Conservation (phyloP, 257 asterid genomes). For the Ballota nigra region DNA sequence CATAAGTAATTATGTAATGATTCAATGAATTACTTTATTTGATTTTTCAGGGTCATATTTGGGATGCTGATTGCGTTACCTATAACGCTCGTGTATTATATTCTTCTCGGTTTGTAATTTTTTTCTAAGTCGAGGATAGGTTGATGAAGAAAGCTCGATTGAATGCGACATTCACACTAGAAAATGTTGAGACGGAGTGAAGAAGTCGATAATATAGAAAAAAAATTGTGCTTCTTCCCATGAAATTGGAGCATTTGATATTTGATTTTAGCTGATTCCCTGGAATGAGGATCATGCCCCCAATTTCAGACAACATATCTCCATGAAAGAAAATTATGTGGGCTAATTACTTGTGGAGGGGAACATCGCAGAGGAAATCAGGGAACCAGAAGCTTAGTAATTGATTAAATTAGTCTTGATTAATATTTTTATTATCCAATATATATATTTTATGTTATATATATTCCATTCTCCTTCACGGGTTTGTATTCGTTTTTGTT, state of each 20-base stretch:
- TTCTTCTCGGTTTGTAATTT: conserved; percentile 44
- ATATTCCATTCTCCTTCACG: conserved; percentile 6
- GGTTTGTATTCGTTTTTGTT: conserved; percentile 20
- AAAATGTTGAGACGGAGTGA: too few species aligned
- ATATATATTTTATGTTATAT: not conserved
- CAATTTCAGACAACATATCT: conserved; percentile 21
- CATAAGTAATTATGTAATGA: too few species aligned
- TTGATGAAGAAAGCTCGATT: not conserved
- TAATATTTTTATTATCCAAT: conserved; percentile 13
- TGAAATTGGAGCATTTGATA: conserved; percentile 33
- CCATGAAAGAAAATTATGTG: conserved; percentile 31
- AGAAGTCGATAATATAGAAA: not conserved
- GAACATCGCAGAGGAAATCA: conserved; percentile 38
- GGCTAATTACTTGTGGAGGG: conserved; percentile 19
- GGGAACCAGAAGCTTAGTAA: conserved; percentile 29
- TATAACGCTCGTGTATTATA: conserved; percentile 53
- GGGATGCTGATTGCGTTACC: conserved; percentile 62
- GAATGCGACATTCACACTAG: too few species aligned
- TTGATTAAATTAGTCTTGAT: conserved; percentile 21
- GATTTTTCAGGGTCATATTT: conserved; percentile 53
- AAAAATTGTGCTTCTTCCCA: not conserved
- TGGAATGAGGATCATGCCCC: conserved; percentile 35
- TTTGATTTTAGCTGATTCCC: conserved; percentile 11
- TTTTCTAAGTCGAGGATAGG: not conserved
- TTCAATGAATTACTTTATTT: not conserved